These are phyloP conservation scores for Rhodamnia argentea DNA, from an alignment of 345 rosid genomes.

Conservation along the genomic window DNA sequence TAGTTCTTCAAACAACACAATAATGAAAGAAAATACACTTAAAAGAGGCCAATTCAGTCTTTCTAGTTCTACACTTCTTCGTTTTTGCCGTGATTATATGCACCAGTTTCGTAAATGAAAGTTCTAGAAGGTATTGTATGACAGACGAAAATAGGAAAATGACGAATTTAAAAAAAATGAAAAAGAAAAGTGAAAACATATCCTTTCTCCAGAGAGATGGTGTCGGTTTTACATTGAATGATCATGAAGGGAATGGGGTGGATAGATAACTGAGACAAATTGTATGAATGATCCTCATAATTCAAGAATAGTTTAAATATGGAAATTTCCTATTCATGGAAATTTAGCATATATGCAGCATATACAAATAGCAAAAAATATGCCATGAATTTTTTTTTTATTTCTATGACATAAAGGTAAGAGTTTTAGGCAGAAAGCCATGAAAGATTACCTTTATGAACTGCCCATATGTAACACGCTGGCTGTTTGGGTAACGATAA, in stretches of 20 bases:
- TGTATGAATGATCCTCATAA: not conserved
- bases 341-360: not conserved
- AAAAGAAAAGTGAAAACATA: not conserved
- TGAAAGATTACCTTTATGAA: conserved; percentile 77
- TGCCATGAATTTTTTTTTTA: too few species aligned
- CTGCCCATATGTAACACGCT: conserved; percentile 96
- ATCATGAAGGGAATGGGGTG: not conserved
- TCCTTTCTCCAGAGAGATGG: not conserved
- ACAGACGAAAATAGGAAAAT: not conserved
- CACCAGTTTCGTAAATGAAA: not conserved
- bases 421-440: not conserved
- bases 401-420: not conserved
- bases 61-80: not conserved
- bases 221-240: not conserved
- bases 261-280: not conserved
- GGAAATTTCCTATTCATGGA: not conserved
- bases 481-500: conserved; percentile 91
- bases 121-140: not conserved
- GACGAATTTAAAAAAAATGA: not conserved
- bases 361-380: not conserved
- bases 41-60: not conserved
- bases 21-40: not conserved
- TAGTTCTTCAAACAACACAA: not conserved
- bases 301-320: not conserved
- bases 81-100: not conserved